These are phyloP conservation scores for Aspergillus fischeri DNA, from an alignment of 2,329 filamentous ascomycete genomes.

Conservation along the genomic window DNA sequence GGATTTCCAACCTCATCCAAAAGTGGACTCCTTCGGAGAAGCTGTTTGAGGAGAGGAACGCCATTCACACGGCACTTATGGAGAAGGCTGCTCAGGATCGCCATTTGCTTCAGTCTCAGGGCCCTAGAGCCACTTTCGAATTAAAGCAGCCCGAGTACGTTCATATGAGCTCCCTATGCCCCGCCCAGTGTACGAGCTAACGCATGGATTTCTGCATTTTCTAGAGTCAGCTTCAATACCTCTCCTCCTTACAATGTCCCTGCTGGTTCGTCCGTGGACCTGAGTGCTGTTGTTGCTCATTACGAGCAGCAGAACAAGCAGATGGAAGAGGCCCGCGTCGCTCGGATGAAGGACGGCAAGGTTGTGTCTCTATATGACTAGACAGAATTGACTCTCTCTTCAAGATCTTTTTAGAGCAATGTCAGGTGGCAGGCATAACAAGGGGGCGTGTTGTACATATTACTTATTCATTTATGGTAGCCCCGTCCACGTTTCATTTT, in stretches of 20 bases:
- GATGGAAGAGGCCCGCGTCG: conserved; percentile 54
- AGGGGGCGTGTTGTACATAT: conserved; percentile 34
- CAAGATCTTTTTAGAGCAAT: conserved; percentile 15
- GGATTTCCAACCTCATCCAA: conserved; percentile 48
- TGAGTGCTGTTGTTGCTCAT: conserved; percentile 58
- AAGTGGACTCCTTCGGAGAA: conserved; percentile 53
- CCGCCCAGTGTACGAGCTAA: conserved; percentile 2
- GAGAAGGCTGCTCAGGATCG: conserved; percentile 62
- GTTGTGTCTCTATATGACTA: conserved; percentile 43
- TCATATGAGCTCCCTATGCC: neutral
- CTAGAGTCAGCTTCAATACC: conserved; percentile 56
- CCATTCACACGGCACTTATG: conserved; percentile 56
- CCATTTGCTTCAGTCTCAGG: conserved; percentile 53
- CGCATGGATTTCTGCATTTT: neutral
- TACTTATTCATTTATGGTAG: conserved; percentile 24
- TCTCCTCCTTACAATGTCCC: conserved; percentile 62
- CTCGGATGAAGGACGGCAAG: conserved; percentile 42
- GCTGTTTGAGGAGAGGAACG: conserved; percentile 53
- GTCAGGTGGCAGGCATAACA: conserved; percentile 21
- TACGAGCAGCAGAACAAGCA: conserved; percentile 57
- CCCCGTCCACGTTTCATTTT: conserved; percentile 26
- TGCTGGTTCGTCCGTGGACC: conserved; percentile 56
- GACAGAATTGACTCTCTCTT: conserved; percentile 18
- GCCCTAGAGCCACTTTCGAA: conserved; percentile 44
- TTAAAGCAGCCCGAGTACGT: conserved; percentile 64